Percentiles rank a stretch among this genome's conserved stretches.
Conservation (phyloP, 2,329 filamentous ascomycete genomes). For the Paecilomyces dactylethromorphus region DNA sequence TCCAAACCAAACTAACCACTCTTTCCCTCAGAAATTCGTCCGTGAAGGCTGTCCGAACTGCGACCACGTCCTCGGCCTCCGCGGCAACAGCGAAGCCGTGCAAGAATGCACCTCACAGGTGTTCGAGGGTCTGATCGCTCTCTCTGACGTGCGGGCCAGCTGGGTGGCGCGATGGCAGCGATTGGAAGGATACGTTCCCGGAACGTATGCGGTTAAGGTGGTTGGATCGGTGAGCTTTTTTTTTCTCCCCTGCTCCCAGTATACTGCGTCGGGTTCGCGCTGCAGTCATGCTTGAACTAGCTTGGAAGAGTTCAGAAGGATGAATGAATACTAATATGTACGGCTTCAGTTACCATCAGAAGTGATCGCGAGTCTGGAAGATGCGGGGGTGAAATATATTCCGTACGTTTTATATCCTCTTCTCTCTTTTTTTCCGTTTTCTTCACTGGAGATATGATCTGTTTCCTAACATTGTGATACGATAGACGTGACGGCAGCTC, state of each 20-base stretch:
- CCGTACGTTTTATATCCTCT: constrained; percentile 36
- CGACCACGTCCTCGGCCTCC: constrained; percentile 82
- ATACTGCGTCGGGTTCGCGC: too few species aligned
- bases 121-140: constrained; percentile 84
- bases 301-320: not conserved
- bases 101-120: constrained; percentile 93
- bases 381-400: constrained; percentile 55
- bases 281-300: not conserved
- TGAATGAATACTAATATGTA: not conserved
- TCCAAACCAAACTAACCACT: constrained; percentile 9
- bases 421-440: not conserved
- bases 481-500: constrained; percentile 40
- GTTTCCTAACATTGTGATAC: not conserved
- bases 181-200: constrained; percentile 77
- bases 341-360: constrained; percentile 49
- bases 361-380: constrained; percentile 49
- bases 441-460: not conserved
- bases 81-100: constrained; percentile 70
- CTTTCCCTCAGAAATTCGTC: constrained; percentile 63
- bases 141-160: constrained; percentile 73
- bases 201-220: constrained; percentile 92
- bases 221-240: constrained; percentile 58
- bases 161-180: constrained; percentile 99
- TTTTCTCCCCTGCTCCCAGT: not conserved
- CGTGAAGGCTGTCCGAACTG: constrained; percentile 92